These are phyloP conservation scores for Alternaria gaisen DNA, from an alignment of 2,329 filamentous ascomycete species.

Conservation along the genomic window DNA sequence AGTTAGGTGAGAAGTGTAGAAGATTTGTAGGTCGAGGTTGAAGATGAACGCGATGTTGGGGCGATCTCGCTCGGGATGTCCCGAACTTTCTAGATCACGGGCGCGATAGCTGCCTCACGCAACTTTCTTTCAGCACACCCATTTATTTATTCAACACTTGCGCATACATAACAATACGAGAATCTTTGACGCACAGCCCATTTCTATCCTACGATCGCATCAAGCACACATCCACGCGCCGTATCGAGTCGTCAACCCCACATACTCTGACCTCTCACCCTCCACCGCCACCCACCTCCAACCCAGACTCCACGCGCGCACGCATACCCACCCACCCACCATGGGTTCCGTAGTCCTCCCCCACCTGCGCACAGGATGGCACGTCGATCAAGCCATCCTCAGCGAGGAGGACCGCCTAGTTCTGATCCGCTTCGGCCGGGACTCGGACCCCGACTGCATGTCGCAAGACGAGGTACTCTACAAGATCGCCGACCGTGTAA, in stretches of 20 bases:
- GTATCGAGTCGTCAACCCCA: neutral
- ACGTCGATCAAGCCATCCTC: conserved; percentile 92
- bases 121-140: neutral
- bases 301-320: neutral
- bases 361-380: conserved; percentile 91
- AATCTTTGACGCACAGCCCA: neutral
- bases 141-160: neutral
- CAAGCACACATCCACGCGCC: neutral
- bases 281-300: neutral
- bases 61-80: conserved; percentile 3
- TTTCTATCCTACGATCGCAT: neutral
- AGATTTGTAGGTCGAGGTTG: neutral
- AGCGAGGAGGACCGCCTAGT: conserved; percentile 86
- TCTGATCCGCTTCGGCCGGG: conserved; percentile 91
- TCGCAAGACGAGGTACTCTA: conserved; percentile 92
- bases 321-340: conserved; percentile 2
- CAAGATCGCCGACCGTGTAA: conserved; percentile 90
- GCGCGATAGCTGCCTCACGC: neutral
- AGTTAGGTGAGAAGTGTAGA: neutral
- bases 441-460: conserved; percentile 83
- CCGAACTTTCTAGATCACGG: conserved; percentile 6
- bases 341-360: conserved; percentile 92
- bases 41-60: neutral
- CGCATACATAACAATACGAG: neutral
- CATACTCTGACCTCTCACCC: neutral